These are phyloP conservation scores for Annulohypoxylon stygium DNA, from an alignment of 495 filamentous ascomycete genomes.

Conservation along the genomic window DNA sequence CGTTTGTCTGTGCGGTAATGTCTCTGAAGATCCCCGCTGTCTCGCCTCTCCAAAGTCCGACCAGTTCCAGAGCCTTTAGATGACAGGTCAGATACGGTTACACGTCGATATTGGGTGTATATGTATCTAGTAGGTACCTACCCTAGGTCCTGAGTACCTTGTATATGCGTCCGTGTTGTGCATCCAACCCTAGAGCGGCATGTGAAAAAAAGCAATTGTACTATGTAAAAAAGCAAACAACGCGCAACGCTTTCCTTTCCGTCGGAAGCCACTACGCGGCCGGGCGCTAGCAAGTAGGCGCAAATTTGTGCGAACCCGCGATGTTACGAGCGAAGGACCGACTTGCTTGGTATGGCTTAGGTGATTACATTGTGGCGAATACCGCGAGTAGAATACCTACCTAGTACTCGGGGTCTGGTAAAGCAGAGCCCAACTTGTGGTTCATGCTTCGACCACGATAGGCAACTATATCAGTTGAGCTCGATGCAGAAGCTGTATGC, in stretches of 20 bases:
- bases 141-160: background rate
- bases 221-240: background rate
- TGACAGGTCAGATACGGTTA: background rate
- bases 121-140: too few species aligned
- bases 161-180: background rate
- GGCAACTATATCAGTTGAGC: background rate
- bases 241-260: background rate
- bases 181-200: background rate
- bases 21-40: constrained; percentile 2
- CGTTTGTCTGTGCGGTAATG: constrained; percentile 7
- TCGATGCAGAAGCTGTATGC: background rate
- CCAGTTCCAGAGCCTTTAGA: background rate
- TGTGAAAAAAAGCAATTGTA: background rate
- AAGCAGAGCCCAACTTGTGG: background rate
- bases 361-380: background rate
- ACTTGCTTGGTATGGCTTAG: background rate
- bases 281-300: background rate
- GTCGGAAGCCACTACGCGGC: constrained; percentile 3
- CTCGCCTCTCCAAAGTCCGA: background rate
- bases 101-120: background rate
- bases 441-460: background rate
- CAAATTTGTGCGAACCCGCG: background rate
- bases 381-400: background rate
- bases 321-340: constrained; percentile 1
- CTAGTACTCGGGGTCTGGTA: background rate